Base-by-base conservation (phyloP, 345 rosid genomes). In the Populus pruinosa region DNA sequence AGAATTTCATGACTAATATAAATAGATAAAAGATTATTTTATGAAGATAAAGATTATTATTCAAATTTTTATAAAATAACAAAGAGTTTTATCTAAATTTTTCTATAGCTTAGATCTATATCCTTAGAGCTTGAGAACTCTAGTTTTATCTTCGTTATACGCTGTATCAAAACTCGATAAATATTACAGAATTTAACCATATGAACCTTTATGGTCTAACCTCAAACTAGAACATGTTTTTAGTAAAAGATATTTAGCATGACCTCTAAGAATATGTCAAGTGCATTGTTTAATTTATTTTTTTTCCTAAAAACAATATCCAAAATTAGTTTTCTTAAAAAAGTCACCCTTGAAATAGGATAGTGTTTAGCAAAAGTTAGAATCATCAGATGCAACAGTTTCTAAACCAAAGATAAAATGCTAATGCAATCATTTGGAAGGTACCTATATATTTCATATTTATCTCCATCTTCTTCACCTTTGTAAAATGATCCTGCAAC, bases 391-490 rank as follows among this genome's bases (percentile, higher is more conserved):
- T 16, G 79, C 25, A 4, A 3, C 36, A 35, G 38, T 76, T 13
- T 5, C 31, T 10, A 61, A 69, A 29, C 25, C 23, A 76, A 64
- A n/a, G 12, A 31, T 23, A 47, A 56, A 27, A 73, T 38, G 5
- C 1, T 18, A 39, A 65, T 64, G 43, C 38, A 20, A 36, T 39
- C 13, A 38, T 44, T 62, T 17, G 33, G 44, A 74, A 33, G 50
- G 44, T 91, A 94, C 97, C 98, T 76, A 94, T 94, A 83, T 94
- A 93, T 83, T 94, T 94, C 97, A 93, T 89, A 81, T 89, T 89
- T 88, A 89, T 74, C 9, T 84, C 82, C 91, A 90, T 90, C 88
- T 89, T 89, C 77, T 74, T 85, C 83, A 81, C 86, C 71, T 89
- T 85, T 25, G 90, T 83, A 67, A 94, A 93, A 79, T 93, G 93